Base-by-base conservation (phyloP, 768 basidiomycete species). In the Pisolithus marmoratus region DNA sequence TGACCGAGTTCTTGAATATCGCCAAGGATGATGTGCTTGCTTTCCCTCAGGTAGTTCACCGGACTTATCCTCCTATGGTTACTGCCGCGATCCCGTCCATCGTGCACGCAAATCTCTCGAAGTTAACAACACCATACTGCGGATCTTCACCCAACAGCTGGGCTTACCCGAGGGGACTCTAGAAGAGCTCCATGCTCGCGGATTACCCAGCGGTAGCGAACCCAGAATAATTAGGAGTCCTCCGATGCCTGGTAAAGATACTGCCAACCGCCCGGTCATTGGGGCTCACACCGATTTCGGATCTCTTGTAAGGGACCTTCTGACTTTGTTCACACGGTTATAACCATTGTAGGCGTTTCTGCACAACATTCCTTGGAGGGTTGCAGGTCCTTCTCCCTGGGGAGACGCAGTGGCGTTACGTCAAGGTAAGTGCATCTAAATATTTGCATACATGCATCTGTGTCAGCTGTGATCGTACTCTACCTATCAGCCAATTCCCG, bases 221-320 rank as follows among this genome's bases (percentile, higher is more conserved):
- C 69, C 79, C 0, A 71, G 85, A 12, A 61, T 79, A 11, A 81
- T 80, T 55, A 79, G 66, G 59, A 78, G 72, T 26, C 76, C 80
- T 1, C 74, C 73, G 1, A 68, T 62, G 50, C 63, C 66, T 4
- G 58, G 56, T 0, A 62, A 66, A 17, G 29, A 45, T 5, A 12
- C 54, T 8, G 62, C 63, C 5, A 66, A 72, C 6, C 73, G 65
- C 42, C 68, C 72, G n/a, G 70, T 72, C 0, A 62, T 86, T n/a
- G 83, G 83, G 19, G 78, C 80, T 2, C 86, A 87, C 61, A 85
- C 84, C 3, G 85, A 86, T 63, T 87, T 86, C 55, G 84, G 85
- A n/a, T 82, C 81, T n/a, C 62, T 86, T 51, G 83, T 84, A 57
- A 60, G 77, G 8, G 12, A 38, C 11, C 22, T 24, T 22, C 15